phyloP scores from a whole-genome alignment of 2,329 filamentous ascomycete genomes.

The Monilinia laxa region DNA sequence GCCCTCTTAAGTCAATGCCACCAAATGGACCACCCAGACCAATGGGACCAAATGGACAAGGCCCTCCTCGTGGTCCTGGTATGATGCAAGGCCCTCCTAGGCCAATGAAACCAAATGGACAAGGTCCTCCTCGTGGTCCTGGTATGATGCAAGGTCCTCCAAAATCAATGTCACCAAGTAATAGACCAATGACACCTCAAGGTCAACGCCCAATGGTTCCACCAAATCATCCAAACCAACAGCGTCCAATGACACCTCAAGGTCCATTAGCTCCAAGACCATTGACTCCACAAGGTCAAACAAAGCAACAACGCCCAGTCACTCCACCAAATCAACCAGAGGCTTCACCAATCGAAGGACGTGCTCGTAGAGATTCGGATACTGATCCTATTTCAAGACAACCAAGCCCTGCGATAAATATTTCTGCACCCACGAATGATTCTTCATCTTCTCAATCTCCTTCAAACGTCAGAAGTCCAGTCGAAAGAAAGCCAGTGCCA shows the following conservation, averaged over 20 bases:
- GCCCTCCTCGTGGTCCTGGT: constrained; percentile 22
- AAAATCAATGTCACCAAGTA: constrained; percentile 25
- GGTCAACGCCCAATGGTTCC: constrained; percentile 16
- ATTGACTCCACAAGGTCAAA: constrained; percentile 17
- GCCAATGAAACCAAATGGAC: constrained; percentile 27
- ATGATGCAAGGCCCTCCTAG: constrained; percentile 26
- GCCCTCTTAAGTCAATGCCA: constrained; percentile 24
- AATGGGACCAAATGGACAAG: constrained; percentile 27
- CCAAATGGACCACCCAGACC: constrained; percentile 29
- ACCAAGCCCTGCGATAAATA: constrained; percentile 35
- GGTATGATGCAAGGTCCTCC: constrained; percentile 14
- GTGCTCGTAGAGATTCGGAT: constrained; percentile 31
- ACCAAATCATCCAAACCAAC: constrained; percentile 9
- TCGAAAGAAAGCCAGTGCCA: constrained; percentile 38
- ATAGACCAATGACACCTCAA: constrained; percentile 24
- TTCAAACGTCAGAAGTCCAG: constrained; percentile 10
- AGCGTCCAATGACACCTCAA: constrained; percentile 25
- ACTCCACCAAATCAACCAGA: constrained; percentile 11
- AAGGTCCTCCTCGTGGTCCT: constrained; percentile 7
- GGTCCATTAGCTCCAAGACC: background rate
- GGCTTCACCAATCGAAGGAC: constrained; percentile 24
- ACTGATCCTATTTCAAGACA: constrained; percentile 30
- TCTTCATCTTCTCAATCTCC: constrained; percentile 24
- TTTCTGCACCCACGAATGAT: constrained; percentile 23
- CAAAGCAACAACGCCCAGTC: background rate